phyloP scores from a whole-genome alignment of 2,329 filamentous ascomycete species.

The Phaeosphaeria sp. region DNA sequence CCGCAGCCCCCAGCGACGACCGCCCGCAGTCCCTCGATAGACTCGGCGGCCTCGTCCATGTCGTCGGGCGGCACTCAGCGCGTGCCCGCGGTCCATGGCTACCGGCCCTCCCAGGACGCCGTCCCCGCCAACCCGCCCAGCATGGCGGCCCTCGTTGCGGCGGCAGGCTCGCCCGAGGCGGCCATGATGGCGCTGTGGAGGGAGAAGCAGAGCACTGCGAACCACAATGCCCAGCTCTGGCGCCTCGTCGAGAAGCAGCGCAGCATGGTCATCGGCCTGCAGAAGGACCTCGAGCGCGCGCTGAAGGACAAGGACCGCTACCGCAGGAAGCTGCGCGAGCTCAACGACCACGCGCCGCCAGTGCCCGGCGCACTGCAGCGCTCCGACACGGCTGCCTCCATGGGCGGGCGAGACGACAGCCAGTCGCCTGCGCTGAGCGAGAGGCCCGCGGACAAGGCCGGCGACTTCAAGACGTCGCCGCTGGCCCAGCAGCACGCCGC shows the following conservation, averaged over 20 bases:
- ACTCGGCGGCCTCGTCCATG: constrained; percentile 81
- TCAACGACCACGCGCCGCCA: constrained; percentile 57
- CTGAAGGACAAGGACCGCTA: constrained; percentile 96
- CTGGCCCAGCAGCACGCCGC: constrained; percentile 25
- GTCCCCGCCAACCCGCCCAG: constrained; percentile 69
- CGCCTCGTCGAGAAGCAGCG: constrained; percentile 95
- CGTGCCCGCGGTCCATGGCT: constrained; percentile 61
- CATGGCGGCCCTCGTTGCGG: constrained; percentile 77
- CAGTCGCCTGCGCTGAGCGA: constrained; percentile 47
- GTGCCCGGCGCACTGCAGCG: constrained; percentile 42
- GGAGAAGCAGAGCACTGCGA: constrained; percentile 86
- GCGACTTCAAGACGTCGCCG: constrained; percentile 31
- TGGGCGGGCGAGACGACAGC: constrained; percentile 46
- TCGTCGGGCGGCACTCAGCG: constrained; percentile 59
- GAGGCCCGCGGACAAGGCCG: constrained; percentile 35
- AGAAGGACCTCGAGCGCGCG: constrained; percentile 90
- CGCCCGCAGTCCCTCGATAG: constrained; percentile 74
- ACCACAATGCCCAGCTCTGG: constrained; percentile 94
- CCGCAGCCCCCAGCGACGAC: constrained; percentile 64
- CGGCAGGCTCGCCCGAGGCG: constrained; percentile 87
- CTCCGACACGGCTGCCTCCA: constrained; percentile 42
- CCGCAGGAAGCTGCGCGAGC: constrained; percentile 85
- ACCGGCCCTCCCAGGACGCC: constrained; percentile 63
- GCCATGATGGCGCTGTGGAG: constrained; percentile 87
- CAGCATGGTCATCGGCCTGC: constrained; percentile 89